phyloP scores from a whole-genome alignment of 1,139 yeast genomes.

The Candida neerlandica region DNA sequence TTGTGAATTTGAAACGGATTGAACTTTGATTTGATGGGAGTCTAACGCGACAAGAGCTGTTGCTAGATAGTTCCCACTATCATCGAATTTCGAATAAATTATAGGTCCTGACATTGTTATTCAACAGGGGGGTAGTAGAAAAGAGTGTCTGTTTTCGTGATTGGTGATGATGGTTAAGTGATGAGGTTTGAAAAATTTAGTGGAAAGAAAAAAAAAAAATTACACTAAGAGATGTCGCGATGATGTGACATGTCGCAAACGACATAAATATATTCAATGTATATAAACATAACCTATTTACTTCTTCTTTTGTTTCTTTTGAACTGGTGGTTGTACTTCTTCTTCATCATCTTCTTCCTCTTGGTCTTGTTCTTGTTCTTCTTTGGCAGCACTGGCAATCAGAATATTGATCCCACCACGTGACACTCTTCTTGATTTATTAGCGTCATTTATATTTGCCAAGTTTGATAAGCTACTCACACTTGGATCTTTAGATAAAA shows the following conservation, averaged over 20 bases:
- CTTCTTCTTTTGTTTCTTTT: slow-evolving; percentile 2
- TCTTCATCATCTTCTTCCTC: neutral
- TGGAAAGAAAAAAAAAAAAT: slow-evolving; percentile 5
- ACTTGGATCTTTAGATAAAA: slow-evolving; percentile 10
- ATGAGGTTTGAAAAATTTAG: slow-evolving; percentile 5
- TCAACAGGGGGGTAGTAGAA: neutral
- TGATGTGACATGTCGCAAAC: slow-evolving; percentile 4
- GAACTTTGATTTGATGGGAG: slow-evolving; percentile 70
- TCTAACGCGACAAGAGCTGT: slow-evolving; percentile 72
- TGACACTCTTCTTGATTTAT: slow-evolving; percentile 27
- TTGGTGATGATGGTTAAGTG: slow-evolving; percentile 1
- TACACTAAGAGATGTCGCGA: slow-evolving; percentile 5
- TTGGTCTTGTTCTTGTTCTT: neutral
- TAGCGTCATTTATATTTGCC: slow-evolving; percentile 9
- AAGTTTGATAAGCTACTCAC: slow-evolving; percentile 13
- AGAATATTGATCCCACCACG: slow-evolving; percentile 31
- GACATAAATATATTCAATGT: neutral
- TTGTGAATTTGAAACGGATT: slow-evolving; percentile 37
- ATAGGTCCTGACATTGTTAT: slow-evolving; percentile 24
- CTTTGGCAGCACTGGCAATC: neutral
- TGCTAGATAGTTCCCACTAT: slow-evolving; percentile 62
- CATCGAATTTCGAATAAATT: slow-evolving; percentile 50
- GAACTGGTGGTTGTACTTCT: neutral
- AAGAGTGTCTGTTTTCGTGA: neutral
- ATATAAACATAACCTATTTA: neutral